Base-by-base conservation (phyloP, 768 basidiomycete species). In the Suillus plorans region DNA sequence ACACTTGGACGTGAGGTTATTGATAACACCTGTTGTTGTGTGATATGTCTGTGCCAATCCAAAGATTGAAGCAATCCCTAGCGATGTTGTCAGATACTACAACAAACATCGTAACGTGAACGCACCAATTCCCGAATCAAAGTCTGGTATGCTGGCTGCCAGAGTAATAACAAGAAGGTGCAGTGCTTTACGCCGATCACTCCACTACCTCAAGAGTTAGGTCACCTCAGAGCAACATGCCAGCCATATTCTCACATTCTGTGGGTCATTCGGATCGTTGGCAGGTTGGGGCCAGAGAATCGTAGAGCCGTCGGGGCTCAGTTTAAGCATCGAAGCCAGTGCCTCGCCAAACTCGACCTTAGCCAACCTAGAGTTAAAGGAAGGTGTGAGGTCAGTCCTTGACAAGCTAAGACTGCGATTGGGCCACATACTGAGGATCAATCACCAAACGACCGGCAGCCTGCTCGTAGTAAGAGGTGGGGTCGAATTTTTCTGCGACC, bases 361-460 rank as follows among this genome's bases (percentile, higher is more conserved):
- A 12, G 85, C 85, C 67, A 84, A 82, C 41, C 81, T 83, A 36
- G n/a, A n/a, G 16, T 52, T 28, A 10, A 52, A 18, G 13, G 18
- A 5, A 53, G 28, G 10, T 34, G 31, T 20, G 31, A 20, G n/a
- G 18, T 34, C n/a, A 34, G 52, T 55, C 31, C 31, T 55, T 34
- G 5, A n/a, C 31, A 41, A 31, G 12, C 36, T 41, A 10, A 64
- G 52, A 53, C 28, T 53, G 28, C 9, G 10, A 34, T 20, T 55
- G 13, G 9, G 25, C 49, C 39, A 80, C 85, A 31, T 64, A 86
- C 88, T 79, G 75, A 14, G 87, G 88, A 72, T 89, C 87, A 16
- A 89, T 77, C 61, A 89, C 84, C 50, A 89, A 75, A 22, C 87
- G 79, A n/a, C 87, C 87, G 0, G 86, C 87, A 65, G 79, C 76